Conservation (phyloP, 208 protist species). For the Wallacemonas sp. region DNA sequence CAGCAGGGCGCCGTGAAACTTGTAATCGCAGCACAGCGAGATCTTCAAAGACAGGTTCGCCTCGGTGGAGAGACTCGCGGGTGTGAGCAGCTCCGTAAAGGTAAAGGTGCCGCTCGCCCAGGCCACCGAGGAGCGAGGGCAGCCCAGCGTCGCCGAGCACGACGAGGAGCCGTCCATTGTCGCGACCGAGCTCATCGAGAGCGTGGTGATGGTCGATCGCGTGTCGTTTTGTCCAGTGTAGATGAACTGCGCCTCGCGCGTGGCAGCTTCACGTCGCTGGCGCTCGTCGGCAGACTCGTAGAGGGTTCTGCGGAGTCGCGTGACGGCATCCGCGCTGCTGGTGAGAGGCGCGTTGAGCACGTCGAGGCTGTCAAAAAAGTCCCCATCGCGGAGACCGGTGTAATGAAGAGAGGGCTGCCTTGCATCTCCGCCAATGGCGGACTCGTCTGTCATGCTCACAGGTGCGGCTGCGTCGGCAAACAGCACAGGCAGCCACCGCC, state of each 20-base stretch:
- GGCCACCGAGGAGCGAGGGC: slow-evolving; percentile 73
- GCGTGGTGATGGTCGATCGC: slow-evolving; percentile 5
- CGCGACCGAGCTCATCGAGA: slow-evolving; percentile 7
- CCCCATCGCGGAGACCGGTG: background rate
- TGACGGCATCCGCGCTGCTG: background rate
- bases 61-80: slow-evolving; percentile 48
- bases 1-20: slow-evolving; percentile 65
- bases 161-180: slow-evolving; percentile 17
- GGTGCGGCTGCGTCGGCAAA: background rate
- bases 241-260: background rate
- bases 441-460: background rate
- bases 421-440: background rate
- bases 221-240: background rate
- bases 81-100: slow-evolving; percentile 50
- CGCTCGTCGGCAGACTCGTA: background rate
- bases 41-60: slow-evolving; percentile 66
- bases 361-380: slow-evolving; percentile 5
- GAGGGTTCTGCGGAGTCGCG: background rate
- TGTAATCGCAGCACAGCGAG: slow-evolving; percentile 83
- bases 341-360: slow-evolving; percentile 7
- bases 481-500: too few species aligned
- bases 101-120: slow-evolving; percentile 85
- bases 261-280: background rate
- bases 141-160: slow-evolving; percentile 55
- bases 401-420: background rate